Base-by-base conservation (phyloP, 805 yeast genomes). In the Kodamaea restingae region DNA sequence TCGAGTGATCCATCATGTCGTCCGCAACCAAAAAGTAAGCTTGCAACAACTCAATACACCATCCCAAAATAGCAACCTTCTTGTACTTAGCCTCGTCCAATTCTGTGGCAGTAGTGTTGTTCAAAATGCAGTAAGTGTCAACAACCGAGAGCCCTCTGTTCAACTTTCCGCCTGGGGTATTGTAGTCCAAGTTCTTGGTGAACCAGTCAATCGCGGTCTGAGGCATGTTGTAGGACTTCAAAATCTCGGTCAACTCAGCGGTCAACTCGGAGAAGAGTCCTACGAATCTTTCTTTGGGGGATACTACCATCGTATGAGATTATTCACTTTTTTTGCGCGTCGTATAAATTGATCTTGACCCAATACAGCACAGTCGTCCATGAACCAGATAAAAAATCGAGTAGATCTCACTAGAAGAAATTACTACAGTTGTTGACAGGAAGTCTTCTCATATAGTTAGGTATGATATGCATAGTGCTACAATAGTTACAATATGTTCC, bases 11-110 rank as follows among this genome's bases (percentile, higher is more conserved):
- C 98, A 93, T 93, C 80, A 93, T 93, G 61, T 93, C 98, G 62
- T 93, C 98, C 22, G 98, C 95, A 41, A 93, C 98, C 55, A 93
- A 75, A 73, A 93, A 93, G 63, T 87, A 93, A 2, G 97, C 98
- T 68, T 91, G 98, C 51, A 91, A 73, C 49, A 93, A 74, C 69
- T 93, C 98, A 51, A 93, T 80, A 52, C 88, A 75, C 98, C 98
- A 93, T 15, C 98, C 98, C 49, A 93, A 73, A 36, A 90, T 70
- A 7, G 97, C 93, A 27, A 87, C 85, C 54, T 80, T 82, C 61
- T 78, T 78, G 70, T 88, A 91, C 57, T 88, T 93, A 22, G 70
- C 85, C 14, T 58, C 72, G 7, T 71, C 47, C 41, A 90, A 73
- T 33, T 82, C 88, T 36, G 66, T 60, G 2, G 78, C 62, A 32